Evolutionary conservation across 1,284 basidiomycete species (phyloP).

Genomic region (Rhodotorula sp.): DNA sequence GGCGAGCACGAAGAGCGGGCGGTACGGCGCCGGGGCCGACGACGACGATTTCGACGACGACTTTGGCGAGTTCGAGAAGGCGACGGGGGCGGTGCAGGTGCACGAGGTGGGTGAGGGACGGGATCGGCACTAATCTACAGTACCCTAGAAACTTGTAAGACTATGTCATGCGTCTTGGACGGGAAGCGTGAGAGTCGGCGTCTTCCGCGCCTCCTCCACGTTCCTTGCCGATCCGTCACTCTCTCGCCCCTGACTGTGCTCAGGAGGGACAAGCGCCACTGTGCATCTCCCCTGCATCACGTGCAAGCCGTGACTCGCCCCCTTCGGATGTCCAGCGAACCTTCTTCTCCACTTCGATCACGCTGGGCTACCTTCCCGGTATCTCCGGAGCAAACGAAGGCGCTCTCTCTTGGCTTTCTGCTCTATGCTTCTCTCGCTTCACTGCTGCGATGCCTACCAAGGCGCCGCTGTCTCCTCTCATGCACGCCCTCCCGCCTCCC

Average conservation of each 20-base stretch:
- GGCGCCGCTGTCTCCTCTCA: too few relatives aligned
- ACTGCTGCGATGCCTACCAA: not conserved
- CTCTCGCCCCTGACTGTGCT: too few relatives aligned
- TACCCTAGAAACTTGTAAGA: not conserved
- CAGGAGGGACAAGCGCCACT: too few relatives aligned
- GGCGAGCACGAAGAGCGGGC: not conserved
- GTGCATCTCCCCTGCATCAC: too few relatives aligned
- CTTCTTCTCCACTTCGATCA: too few relatives aligned
- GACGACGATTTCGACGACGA: conserved; percentile 31
- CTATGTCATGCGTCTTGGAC: not conserved
- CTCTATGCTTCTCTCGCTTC: not conserved
- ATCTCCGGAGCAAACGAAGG: not conserved
- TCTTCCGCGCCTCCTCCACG: too few relatives aligned
- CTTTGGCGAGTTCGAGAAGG: conserved; percentile 34
- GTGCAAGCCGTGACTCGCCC: too few relatives aligned
- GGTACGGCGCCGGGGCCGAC: not conserved
- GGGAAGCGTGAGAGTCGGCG: too few relatives aligned
- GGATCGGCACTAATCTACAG: not conserved
- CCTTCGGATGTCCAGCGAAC: too few relatives aligned
- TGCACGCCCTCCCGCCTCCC: not conserved
- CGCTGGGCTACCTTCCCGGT: too few relatives aligned
- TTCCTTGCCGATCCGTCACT: too few relatives aligned
- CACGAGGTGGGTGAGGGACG: not conserved
- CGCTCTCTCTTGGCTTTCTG: not conserved
- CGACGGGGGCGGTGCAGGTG: conserved; percentile 28